These are phyloP conservation scores for Ophiostoma ips DNA, from an alignment of 2,329 filamentous ascomycete genomes.

Conservation along the genomic window DNA sequence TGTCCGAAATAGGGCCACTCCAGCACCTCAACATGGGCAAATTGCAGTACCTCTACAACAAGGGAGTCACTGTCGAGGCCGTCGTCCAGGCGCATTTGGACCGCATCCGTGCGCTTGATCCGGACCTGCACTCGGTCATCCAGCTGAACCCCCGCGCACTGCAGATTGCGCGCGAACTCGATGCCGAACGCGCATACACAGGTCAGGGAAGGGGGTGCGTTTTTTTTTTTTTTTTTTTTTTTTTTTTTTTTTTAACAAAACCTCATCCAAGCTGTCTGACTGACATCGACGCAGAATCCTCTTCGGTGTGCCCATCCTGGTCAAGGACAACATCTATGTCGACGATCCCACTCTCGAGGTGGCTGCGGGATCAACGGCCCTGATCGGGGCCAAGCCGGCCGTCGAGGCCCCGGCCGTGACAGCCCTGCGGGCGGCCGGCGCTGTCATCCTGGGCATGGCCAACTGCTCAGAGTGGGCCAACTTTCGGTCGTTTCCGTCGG, in stretches of 20 bases:
- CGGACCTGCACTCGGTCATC: conserved; percentile 20
- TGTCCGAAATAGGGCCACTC: conserved; percentile 19
- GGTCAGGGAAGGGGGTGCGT: too few species aligned
- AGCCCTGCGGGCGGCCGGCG: conserved; percentile 8
- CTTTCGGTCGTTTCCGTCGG: conserved; percentile 10
- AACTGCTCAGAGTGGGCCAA: conserved; percentile 14
- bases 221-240: too few species aligned
- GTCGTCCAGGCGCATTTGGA: conserved; percentile 20
- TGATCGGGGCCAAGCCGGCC: conserved; percentile 24
- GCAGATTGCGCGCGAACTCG: conserved; percentile 23
- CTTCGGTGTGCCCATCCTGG: conserved; percentile 10
- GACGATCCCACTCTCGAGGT: conserved; percentile 36
- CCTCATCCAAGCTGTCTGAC: too few species aligned
- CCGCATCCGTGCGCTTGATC: conserved; percentile 23
- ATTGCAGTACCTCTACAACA: conserved; percentile 18
- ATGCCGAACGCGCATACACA: conserved; percentile 19
- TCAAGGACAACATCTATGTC: conserved; percentile 53
- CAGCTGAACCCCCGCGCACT: conserved; percentile 27
- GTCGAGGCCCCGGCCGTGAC: conserved; percentile 15
- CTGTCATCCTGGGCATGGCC: conserved; percentile 9
- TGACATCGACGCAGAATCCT: conserved; percentile 1
- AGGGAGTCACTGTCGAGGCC: conserved; percentile 24
- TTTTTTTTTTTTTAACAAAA: too few species aligned
- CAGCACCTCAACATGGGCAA: conserved; percentile 22
- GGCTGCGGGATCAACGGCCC: conserved; percentile 48